Base-by-base conservation (phyloP, 192 early-diverging fungal genomes). In the Podila verticillata region DNA sequence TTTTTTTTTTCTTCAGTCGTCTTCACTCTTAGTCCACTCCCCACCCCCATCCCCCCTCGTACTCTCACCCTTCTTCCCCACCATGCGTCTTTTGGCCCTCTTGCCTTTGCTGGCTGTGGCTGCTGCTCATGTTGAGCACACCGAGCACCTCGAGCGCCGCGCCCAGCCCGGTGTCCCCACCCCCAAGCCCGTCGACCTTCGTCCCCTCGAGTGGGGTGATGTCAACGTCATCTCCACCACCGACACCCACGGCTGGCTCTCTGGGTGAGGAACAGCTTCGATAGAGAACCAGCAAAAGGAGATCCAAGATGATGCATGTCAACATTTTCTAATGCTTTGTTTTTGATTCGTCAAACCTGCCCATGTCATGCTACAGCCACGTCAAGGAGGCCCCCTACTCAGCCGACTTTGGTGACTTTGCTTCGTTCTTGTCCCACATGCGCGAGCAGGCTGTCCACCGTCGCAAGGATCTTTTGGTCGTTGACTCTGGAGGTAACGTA, bases 141-240 rank as follows among this genome's bases (percentile, higher is more conserved):
- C 72, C 44, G 63, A 80, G 59, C 66, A 20, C 47, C 57, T 75
- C 44, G 63, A 80, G 59, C 66, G 28, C 47, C 57, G 73, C 83
- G 88, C 91, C 44, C 88, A 92, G 66, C 68, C 77, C n/a, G 93
- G 93, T 64, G 73, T 91, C 35, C 86, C 92, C 12, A 92, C 94
- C 64, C 85, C 92, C 47, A 90, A 90, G 5, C 83, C 95, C 31
- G 85, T 92, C 15, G 93, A 95, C 83, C 75, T 95, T n/a, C 32
- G 62, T n/a, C 82, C 85, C 26, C 61, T 89, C 13, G 51, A 72
- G 32, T 89, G 87, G 87, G 82, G 84, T 36, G 87, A 87, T 49
- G 66, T 84, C 61, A 89, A 89, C 57, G 82, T 89, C 77, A 74
- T 89, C 57, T 62, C 65, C 22, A 85, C 86, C 34, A 85, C 84